Percentiles rank a stretch among this genome's conserved stretches.
phyloP scores from a whole-genome alignment of 805 yeast species.

The Candida anglica region DNA sequence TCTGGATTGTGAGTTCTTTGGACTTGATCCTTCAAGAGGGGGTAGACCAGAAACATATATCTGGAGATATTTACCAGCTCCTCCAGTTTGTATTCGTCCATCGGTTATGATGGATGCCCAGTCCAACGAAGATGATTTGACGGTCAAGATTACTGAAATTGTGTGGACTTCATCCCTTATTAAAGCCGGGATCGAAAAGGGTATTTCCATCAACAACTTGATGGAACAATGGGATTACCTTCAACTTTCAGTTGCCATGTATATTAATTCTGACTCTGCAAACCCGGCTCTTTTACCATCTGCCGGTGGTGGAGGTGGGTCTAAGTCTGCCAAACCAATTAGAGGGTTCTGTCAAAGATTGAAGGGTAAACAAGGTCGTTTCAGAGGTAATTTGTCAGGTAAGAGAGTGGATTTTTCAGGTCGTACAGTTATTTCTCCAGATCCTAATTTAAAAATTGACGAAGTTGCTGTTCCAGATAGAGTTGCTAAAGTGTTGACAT shows the following conservation, averaged over 20 bases:
- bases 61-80: constrained; percentile 97
- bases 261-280: constrained; percentile 93
- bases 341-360: constrained; percentile 95
- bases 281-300: constrained; percentile 77
- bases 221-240: constrained; percentile 99
- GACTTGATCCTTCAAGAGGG: constrained; percentile 80
- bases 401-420: constrained; percentile 98
- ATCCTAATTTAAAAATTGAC: constrained; percentile 90
- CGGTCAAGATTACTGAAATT: constrained; percentile 92
- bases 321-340: constrained; percentile 68
- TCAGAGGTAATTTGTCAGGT: constrained; percentile 96
- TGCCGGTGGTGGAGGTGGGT: constrained; percentile 39
- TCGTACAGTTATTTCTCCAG: constrained; percentile 97
- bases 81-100: constrained; percentile 98
- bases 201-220: constrained; percentile 84
- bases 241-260: constrained; percentile 94
- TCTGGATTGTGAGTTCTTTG: constrained; percentile 86
- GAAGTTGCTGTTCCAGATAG: constrained; percentile 98
- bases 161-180: constrained; percentile 96
- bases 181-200: constrained; percentile 91
- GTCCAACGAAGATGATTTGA: constrained; percentile 94
- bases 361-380: constrained; percentile 98
- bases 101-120: constrained; percentile 91
- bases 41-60: constrained; percentile 96
- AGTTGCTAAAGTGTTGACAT: constrained; percentile 92